These are phyloP conservation scores for Torulaspora pretoriensis DNA, from an alignment of 1,139 yeast species.

Conservation along the genomic window DNA sequence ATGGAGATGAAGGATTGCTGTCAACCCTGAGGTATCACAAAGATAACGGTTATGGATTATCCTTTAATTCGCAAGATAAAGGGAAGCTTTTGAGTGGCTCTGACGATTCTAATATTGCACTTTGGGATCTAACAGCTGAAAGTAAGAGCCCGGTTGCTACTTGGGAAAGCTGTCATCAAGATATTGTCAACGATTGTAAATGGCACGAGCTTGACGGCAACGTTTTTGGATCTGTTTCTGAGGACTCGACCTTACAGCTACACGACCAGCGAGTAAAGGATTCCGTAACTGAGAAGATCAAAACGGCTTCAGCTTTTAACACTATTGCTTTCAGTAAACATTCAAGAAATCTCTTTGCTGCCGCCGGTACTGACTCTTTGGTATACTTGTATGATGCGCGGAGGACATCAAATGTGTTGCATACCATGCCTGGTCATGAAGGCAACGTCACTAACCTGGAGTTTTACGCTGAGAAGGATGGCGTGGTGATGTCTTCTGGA, in stretches of 20 bases:
- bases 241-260: conserved; percentile 61
- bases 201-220: conserved; percentile 55
- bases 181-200: conserved; percentile 68
- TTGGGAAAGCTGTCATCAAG: conserved; percentile 42
- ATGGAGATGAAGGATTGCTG: conserved; percentile 27
- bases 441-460: conserved; percentile 64
- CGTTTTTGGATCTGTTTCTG: conserved; percentile 66
- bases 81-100: conserved; percentile 57
- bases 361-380: conserved; percentile 68
- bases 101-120: conserved; percentile 58
- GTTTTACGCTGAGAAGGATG: conserved; percentile 68
- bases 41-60: conserved; percentile 68
- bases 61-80: conserved; percentile 51
- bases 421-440: conserved; percentile 74
- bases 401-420: conserved; percentile 45
- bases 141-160: conserved; percentile 29
- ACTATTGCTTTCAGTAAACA: conserved; percentile 62
- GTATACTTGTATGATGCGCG: conserved; percentile 60
- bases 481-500: conserved; percentile 68
- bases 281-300: conserved; percentile 36
- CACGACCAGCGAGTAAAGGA: conserved; percentile 54
- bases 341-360: conserved; percentile 55
- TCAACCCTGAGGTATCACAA: conserved; percentile 48
- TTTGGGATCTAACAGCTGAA: conserved; percentile 47
- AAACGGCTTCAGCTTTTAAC: conserved; percentile 46